Evolutionary conservation across 2,329 filamentous ascomycete species (phyloP).

Genomic region (Colletotrichum tropicale): DNA sequence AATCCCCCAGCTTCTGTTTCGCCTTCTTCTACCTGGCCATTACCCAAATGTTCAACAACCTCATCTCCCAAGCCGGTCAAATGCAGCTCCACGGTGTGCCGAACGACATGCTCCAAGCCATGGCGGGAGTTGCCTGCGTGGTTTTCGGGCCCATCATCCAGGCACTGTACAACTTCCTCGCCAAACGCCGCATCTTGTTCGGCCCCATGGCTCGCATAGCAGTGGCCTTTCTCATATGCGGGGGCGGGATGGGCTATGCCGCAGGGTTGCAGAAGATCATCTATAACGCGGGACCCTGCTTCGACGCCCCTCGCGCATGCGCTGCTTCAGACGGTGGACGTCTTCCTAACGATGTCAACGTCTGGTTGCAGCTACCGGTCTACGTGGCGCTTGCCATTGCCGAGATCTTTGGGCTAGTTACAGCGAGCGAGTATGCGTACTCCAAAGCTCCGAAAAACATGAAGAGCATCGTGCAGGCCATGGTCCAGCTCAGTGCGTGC

Average conservation of each 20-base stretch:
- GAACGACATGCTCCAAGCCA: slow-evolving; percentile 59
- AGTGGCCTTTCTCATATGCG: slow-evolving; percentile 52
- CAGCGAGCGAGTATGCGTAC: slow-evolving; percentile 47
- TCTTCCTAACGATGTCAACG: slow-evolving; percentile 34
- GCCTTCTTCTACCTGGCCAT: slow-evolving; percentile 41
- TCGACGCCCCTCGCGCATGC: slow-evolving; percentile 27
- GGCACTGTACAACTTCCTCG: slow-evolving; percentile 54
- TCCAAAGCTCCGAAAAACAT: slow-evolving; percentile 44
- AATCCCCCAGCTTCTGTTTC: neutral
- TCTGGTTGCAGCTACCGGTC: slow-evolving; percentile 43
- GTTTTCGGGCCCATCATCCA: slow-evolving; percentile 60
- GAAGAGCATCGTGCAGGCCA: slow-evolving; percentile 34
- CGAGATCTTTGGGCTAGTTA: slow-evolving; percentile 46
- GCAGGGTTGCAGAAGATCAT: slow-evolving; percentile 52
- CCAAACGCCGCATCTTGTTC: slow-evolving; percentile 50
- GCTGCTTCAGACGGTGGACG: neutral
- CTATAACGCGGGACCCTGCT: slow-evolving; percentile 23
- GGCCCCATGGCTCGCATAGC: slow-evolving; percentile 59
- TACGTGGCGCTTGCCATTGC: slow-evolving; percentile 42
- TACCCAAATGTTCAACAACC: slow-evolving; percentile 59
- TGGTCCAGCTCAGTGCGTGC: slow-evolving; percentile 25
- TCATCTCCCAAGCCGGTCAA: slow-evolving; percentile 59
- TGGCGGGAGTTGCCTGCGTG: slow-evolving; percentile 57
- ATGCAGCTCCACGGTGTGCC: slow-evolving; percentile 56
- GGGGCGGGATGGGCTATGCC: slow-evolving; percentile 51